phyloP scores from a whole-genome alignment of 805 yeast genomes.

The Kuraishia capsulata region DNA sequence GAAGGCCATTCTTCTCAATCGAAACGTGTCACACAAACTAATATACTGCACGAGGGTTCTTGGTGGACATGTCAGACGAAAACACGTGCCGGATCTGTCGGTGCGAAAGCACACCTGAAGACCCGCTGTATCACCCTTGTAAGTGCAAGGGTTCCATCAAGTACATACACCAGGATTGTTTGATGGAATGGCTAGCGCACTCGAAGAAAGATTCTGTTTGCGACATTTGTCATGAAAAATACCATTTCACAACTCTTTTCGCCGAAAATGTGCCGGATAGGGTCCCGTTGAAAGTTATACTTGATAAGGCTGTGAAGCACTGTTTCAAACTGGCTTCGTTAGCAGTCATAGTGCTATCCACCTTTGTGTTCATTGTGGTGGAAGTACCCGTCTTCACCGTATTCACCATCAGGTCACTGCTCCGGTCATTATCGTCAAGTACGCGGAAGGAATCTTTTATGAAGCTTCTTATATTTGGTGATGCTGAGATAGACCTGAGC shows the following conservation, averaged over 20 bases:
- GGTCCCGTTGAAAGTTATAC: slow-evolving; percentile 46
- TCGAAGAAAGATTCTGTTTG: slow-evolving; percentile 58
- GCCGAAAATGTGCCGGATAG: slow-evolving; percentile 34
- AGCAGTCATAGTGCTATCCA: slow-evolving; percentile 20
- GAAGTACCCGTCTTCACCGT: slow-evolving; percentile 56
- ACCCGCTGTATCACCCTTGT: slow-evolving; percentile 88
- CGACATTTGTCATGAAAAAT: slow-evolving; percentile 80
- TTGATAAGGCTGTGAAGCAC: slow-evolving; percentile 22
- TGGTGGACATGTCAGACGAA: too few relatives aligned
- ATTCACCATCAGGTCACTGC: slow-evolving; percentile 33
- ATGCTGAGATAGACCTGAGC: slow-evolving; percentile 12
- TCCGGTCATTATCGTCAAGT: slow-evolving; percentile 35
- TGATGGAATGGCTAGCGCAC: slow-evolving; percentile 79
- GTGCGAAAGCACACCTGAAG: slow-evolving; percentile 71
- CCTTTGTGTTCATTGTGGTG: slow-evolving; percentile 31
- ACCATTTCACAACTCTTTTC: slow-evolving; percentile 37
- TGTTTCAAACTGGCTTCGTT: slow-evolving; percentile 7
- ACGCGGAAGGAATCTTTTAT: slow-evolving; percentile 29
- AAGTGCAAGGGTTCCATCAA: slow-evolving; percentile 89
- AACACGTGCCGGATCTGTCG: slow-evolving; percentile 86
- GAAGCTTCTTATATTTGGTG: slow-evolving; percentile 30
- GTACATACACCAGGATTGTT: slow-evolving; percentile 88
- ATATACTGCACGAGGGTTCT: too few relatives aligned
- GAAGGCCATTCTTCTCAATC: too few relatives aligned
- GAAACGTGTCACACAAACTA: too few relatives aligned